A percentile compares a stretch with the other conserved stretches of the same genome.
These are phyloP conservation scores for Trichoderma semiorbis DNA, from an alignment of 2,329 filamentous ascomycete species.

Conservation along the genomic window DNA sequence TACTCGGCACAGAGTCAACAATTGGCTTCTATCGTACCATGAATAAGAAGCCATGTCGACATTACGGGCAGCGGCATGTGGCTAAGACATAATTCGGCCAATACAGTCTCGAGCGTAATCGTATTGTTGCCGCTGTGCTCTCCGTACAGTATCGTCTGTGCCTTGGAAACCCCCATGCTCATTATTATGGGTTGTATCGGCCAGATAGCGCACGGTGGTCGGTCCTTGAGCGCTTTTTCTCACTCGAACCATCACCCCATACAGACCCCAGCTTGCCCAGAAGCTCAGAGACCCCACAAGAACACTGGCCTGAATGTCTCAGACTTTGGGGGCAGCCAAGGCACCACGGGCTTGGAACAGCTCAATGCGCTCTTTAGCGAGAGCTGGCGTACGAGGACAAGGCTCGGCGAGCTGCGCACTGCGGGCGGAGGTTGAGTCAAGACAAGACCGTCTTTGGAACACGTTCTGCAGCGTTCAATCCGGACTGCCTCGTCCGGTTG, in stretches of 20 bases:
- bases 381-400: background rate
- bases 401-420: background rate
- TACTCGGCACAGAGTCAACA: background rate
- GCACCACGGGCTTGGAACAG: slow-evolving; percentile 1
- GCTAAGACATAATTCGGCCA: background rate
- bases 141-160: background rate
- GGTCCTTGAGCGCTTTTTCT: slow-evolving; percentile 12
- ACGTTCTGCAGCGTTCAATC: background rate
- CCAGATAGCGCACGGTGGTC: slow-evolving; percentile 6
- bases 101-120: background rate
- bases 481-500: background rate
- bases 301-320: slow-evolving; percentile 1
- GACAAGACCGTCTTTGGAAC: background rate
- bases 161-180: background rate
- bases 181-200: background rate
- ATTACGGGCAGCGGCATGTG: background rate
- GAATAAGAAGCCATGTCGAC: background rate
- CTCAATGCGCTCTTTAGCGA: slow-evolving; percentile 6
- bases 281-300: background rate
- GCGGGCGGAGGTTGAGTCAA: background rate
- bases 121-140: background rate
- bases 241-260: slow-evolving; percentile 17
- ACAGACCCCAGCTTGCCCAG: background rate
- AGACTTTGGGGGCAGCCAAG: slow-evolving; percentile 7
- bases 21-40: background rate